Evolutionary conservation across 2,329 filamentous ascomycete genomes (phyloP), one percentile per base, ranked within the genome.

Genomic region (Aspergillus quadrilineatus): DNA sequence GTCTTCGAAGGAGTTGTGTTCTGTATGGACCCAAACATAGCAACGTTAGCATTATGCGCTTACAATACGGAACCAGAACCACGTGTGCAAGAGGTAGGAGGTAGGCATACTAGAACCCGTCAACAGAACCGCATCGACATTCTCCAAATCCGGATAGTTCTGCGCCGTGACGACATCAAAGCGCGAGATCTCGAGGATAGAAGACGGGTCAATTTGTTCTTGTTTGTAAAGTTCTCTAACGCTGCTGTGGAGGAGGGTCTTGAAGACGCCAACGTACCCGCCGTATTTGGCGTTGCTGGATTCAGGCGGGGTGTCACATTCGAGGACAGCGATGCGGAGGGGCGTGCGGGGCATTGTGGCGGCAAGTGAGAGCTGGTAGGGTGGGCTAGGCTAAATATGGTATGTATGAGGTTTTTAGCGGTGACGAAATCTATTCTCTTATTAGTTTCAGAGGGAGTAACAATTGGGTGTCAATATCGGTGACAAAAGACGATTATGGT

Each of bases 311-410:
- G 84, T 89, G 75, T 96, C 93, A 78, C 89, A 88, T 80, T 96
- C 90, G 64, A 97, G 86, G 65, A 97, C 83, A 46, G 92, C 92
- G 74, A 97, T 88, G 55, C 89, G 88, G 63, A 93, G 77, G 30
- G 84, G 83, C 14, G 67, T 57, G 43, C 59, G 59, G 44, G 59
- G 65, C 73, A 76, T 76, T 41, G 48, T 61, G 42, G 14, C 17
- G 26, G 39, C 4, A 7, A 9, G 17, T 9, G 1, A 10, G 12
- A 8, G 26, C 29, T 45, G 3, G 17, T 14, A 32, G 12, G 6
- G 28, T 4, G 26, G 6, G 8, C 14, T 10, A 12, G 10, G 34
- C 7, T 1, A 34, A 34, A 34, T 10, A 7, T 34, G 30, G 30
- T 34, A 1, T 34, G 3, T 34, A 34, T 34, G 30, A 17, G 17